Evolutionary conservation across 192 early-diverging fungal species (phyloP), one percentile per base, ranked within the genome.

Genomic region (Backusella parvicylindrica): DNA sequence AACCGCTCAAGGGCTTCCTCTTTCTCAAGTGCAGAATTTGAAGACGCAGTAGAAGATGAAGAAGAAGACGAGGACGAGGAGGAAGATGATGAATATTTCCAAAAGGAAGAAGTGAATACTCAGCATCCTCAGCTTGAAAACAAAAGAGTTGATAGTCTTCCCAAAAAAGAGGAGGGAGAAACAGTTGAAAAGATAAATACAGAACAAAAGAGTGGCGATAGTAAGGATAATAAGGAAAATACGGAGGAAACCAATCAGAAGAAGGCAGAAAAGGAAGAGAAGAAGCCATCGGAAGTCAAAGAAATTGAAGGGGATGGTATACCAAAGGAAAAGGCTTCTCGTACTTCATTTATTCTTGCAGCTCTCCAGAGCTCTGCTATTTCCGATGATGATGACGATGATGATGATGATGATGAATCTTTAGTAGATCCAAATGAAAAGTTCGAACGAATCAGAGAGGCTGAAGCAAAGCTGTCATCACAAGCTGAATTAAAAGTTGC

Each of bases 341-440:
- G 68, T 30, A 70, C 40, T 38, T 70, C 68, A 4, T 40, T 70
- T 70, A 70, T 70, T 30, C 40, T 70, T 30, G 38, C 68, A 28
- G 68, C 68, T 41, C 37, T 70, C 15, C 68, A 70, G 9, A 70
- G 40, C 28, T 28, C 33, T 30, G 40, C 37, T 6, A 41, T 70
- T 30, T 70, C 68, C 13, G 68, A 70, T 47, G 68, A 66, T 36
- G 63, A 64, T 32, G 63, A 68, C 21, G 21, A 36, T 35, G 68
- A 70, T 8, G 26, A 47, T 31, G 68, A 70, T 37, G 67, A 68
- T 18, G 26, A 47, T 70, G 68, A 70, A 28, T 70, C 68, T 2
- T 30, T 70, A 26, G 37, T 43, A 37, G 68, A 70, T 70, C 68
- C 68, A 41, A 70, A 70, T 70, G 68, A 70, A 47, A 70, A 70